phyloP scores from a whole-genome alignment of 108 stramenopile genomes.

The Fragilariopsis cylindrus region DNA sequence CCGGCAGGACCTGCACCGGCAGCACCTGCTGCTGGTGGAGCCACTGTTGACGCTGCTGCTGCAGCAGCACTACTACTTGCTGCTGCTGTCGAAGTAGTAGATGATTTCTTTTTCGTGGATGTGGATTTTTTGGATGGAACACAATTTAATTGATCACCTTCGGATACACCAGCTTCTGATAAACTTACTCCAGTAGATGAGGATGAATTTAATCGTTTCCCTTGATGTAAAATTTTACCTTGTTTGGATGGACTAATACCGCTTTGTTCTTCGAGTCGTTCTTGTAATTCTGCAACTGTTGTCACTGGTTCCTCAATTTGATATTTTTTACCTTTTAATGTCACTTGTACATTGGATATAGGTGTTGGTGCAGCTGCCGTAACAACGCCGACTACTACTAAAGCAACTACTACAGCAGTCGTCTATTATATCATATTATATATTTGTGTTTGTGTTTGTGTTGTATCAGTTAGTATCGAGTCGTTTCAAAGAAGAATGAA shows the following conservation, averaged over 20 bases:
- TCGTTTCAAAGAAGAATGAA: too few relatives aligned
- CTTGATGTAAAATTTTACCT: slow-evolving; percentile 53
- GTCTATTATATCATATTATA: too few relatives aligned
- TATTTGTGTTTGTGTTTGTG: too few relatives aligned
- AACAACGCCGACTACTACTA: not conserved
- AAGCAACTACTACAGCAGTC: too few relatives aligned
- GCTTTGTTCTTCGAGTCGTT: slow-evolving; percentile 31
- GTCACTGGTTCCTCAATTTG: slow-evolving; percentile 41
- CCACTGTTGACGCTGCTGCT: slow-evolving; percentile 2
- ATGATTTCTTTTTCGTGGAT: not conserved
- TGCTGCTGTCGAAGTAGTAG: not conserved
- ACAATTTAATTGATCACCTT: slow-evolving; percentile 55
- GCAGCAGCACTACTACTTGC: not conserved
- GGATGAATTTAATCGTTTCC: slow-evolving; percentile 37
- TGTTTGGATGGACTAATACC: slow-evolving; percentile 44
- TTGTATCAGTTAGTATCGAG: too few relatives aligned
- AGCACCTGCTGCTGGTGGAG: slow-evolving; percentile 25
- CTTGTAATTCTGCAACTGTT: slow-evolving; percentile 53
- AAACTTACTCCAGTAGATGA: slow-evolving; percentile 16
- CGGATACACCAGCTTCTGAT: slow-evolving; percentile 47
- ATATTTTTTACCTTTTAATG: slow-evolving; percentile 62
- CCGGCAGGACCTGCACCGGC: slow-evolving; percentile 41
- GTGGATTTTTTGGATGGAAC: slow-evolving; percentile 41
- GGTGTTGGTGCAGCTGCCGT: slow-evolving; percentile 19
- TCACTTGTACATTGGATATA: slow-evolving; percentile 46